Conservation (phyloP, 1,139 yeast genomes). For the Kurtzmaniella quercitrusa region DNA sequence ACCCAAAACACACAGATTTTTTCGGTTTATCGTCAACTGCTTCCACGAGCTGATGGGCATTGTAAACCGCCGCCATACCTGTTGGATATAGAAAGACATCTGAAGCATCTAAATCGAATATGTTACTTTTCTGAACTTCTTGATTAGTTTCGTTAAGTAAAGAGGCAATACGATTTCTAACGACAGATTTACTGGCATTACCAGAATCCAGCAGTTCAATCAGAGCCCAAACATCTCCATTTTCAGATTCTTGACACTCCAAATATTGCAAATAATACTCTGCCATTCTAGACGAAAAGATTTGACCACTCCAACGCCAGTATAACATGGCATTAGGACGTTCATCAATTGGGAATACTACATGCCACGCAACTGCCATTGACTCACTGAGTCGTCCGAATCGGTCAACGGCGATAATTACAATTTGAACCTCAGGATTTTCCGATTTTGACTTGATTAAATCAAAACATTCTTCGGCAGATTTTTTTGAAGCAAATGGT, state of each 20-base stretch:
- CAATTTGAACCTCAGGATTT: slow-evolving; percentile 63
- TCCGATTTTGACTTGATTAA: slow-evolving; percentile 23
- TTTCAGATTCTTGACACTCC: slow-evolving; percentile 24
- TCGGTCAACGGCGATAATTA: slow-evolving; percentile 63
- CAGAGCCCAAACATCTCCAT: slow-evolving; percentile 85
- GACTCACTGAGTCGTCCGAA: slow-evolving; percentile 56
- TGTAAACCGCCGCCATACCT: slow-evolving; percentile 91
- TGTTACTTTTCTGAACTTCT: slow-evolving; percentile 27
- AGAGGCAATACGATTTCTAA: slow-evolving; percentile 72
- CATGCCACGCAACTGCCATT: slow-evolving; percentile 69
- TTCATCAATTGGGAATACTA: slow-evolving; percentile 62
- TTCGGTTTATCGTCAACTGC: slow-evolving; percentile 37
- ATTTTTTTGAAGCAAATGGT: slow-evolving; percentile 69
- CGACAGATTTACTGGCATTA: slow-evolving; percentile 67
- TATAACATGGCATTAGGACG: slow-evolving; percentile 70
- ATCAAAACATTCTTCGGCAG: slow-evolving; percentile 76
- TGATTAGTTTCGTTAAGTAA: slow-evolving; percentile 48
- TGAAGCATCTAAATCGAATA: slow-evolving; percentile 37
- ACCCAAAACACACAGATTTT: slow-evolving; percentile 88
- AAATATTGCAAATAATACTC: slow-evolving; percentile 74
- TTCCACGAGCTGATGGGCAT: slow-evolving; percentile 68
- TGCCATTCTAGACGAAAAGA: slow-evolving; percentile 83
- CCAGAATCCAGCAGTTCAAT: slow-evolving; percentile 76
- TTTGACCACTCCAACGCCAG: slow-evolving; percentile 98
- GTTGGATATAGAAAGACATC: slow-evolving; percentile 84